Evolutionary conservation across 1,139 yeast species (phyloP).

Genomic region (Arxiozyma bovina): DNA sequence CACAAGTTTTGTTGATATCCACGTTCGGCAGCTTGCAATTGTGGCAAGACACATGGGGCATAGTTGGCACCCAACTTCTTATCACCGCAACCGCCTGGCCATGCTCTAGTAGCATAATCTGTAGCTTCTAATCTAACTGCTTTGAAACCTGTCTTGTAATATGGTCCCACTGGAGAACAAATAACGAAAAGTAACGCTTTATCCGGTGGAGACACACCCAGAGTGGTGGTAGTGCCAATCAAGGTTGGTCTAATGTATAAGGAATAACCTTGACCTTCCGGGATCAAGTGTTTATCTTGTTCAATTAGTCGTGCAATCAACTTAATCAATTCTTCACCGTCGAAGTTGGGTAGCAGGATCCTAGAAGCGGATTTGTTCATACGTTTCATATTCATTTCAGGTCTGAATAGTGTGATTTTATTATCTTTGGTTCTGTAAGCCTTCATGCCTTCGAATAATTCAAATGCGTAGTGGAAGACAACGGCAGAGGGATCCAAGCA

Average conservation of each 20-base stretch:
- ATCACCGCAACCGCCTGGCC: constrained; percentile 99
- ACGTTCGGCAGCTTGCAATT: constrained; percentile 71
- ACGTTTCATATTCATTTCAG: constrained; percentile 84
- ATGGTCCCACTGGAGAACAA: constrained; percentile 93
- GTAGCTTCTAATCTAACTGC: constrained; percentile 92
- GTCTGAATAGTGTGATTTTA: constrained; percentile 74
- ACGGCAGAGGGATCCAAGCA: constrained; percentile 75
- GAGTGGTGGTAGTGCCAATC: constrained; percentile 80
- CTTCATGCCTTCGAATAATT: constrained; percentile 92
- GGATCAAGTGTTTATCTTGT: constrained; percentile 69
- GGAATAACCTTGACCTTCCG: constrained; percentile 78
- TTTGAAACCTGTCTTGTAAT: constrained; percentile 83
- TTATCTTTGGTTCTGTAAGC: constrained; percentile 72
- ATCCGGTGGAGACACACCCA: constrained; percentile 78
- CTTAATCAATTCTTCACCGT: constrained; percentile 64
- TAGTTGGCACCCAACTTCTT: constrained; percentile 95
- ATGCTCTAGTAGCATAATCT: constrained; percentile 89
- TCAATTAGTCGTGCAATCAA: constrained; percentile 65
- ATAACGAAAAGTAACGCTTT: constrained; percentile 76
- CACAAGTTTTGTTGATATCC: constrained; percentile 95
- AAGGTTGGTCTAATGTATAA: constrained; percentile 88
- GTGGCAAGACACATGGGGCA: constrained; percentile 90
- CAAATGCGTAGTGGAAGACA: constrained; percentile 92
- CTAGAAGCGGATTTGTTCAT: constrained; percentile 83
- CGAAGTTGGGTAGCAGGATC: constrained; percentile 81